phyloP scores from a whole-genome alignment of 2,329 filamentous ascomycete species.

The Fusarium sp. region DNA sequence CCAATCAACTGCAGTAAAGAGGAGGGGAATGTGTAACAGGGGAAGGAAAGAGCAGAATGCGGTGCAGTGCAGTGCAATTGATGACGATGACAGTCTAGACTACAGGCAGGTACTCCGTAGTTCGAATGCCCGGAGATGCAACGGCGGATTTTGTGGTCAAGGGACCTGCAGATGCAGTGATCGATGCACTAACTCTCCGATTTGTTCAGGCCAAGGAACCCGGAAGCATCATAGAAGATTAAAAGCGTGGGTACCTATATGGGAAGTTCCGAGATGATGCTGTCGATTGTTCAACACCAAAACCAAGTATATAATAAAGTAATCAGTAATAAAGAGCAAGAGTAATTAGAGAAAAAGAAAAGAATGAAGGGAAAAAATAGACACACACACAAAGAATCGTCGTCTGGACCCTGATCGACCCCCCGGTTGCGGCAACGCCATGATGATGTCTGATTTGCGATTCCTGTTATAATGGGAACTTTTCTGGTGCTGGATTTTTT shows the following conservation, averaged over 20 bases:
- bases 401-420: slow-evolving; percentile 26
- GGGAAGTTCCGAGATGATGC: neutral
- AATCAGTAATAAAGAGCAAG: neutral
- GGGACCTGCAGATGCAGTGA: slow-evolving; percentile 27
- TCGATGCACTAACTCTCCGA: slow-evolving; percentile 22
- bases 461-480: neutral
- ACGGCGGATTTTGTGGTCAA: slow-evolving; percentile 21
- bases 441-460: slow-evolving; percentile 8
- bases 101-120: no score
- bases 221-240: slow-evolving; percentile 2
- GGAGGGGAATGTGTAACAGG: slow-evolving; percentile 5
- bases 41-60: neutral
- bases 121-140: slow-evolving; percentile 8
- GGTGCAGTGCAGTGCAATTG: slow-evolving; percentile 3
- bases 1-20: slow-evolving; percentile 5
- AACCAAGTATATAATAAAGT: neutral
- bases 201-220: slow-evolving; percentile 17
- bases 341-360: neutral
- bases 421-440: slow-evolving; percentile 15
- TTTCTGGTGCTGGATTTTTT: slow-evolving; percentile 1
- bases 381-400: neutral
- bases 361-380: neutral
- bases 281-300: neutral
- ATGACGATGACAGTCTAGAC: slow-evolving; percentile 26
- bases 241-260: neutral